phyloP scores from a whole-genome alignment of 1,284 basidiomycete genomes.

The Anthracocystis panici-leucophaei region DNA sequence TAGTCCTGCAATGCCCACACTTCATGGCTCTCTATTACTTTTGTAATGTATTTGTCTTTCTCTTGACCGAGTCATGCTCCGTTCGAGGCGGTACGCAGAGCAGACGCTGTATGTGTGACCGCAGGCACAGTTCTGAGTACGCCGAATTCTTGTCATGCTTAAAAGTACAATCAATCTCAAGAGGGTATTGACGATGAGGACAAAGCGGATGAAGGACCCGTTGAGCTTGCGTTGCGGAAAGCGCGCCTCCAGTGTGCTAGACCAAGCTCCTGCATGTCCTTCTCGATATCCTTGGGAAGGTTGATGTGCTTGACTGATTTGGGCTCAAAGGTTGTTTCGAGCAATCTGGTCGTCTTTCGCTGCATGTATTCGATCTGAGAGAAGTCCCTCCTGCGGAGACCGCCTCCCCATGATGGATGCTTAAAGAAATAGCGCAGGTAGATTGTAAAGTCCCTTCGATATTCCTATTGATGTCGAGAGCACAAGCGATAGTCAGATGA shows the following conservation, averaged over 20 bases:
- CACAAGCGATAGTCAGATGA: background rate
- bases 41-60: no score
- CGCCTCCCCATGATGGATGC: slow-evolving; percentile 64
- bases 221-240: slow-evolving; percentile 22
- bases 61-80: no score
- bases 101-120: background rate
- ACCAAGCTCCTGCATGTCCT: slow-evolving; percentile 45
- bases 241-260: slow-evolving; percentile 41
- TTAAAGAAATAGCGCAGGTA: slow-evolving; percentile 68
- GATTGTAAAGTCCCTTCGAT: slow-evolving; percentile 61
- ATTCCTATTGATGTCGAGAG: slow-evolving; percentile 31
- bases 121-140: background rate
- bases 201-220: slow-evolving; percentile 1
- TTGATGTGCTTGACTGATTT: slow-evolving; percentile 59
- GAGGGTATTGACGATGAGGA: slow-evolving; percentile 19
- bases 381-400: slow-evolving; percentile 61
- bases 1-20: background rate
- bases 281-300: slow-evolving; percentile 47
- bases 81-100: background rate
- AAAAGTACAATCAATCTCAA: slow-evolving; percentile 1
- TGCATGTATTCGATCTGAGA: slow-evolving; percentile 67
- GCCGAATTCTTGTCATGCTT: background rate
- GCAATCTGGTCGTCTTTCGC: slow-evolving; percentile 55
- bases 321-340: slow-evolving; percentile 63
- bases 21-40: background rate